Percentiles rank a stretch among this genome's conserved stretches.
phyloP scores from a whole-genome alignment of 768 basidiomycete species.

The Psilocybe cubensis region DNA sequence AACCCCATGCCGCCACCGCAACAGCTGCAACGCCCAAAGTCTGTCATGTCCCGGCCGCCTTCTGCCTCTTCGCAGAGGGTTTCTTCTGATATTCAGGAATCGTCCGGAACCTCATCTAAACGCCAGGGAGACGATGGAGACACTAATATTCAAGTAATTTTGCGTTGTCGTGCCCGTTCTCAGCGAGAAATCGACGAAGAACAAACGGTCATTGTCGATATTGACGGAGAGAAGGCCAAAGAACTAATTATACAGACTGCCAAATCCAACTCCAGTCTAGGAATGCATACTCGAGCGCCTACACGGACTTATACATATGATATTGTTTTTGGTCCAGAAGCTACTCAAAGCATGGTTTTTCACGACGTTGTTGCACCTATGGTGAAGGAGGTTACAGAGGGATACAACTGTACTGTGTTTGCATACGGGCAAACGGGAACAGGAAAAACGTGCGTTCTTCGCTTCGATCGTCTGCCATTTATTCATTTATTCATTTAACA shows the following conservation, averaged over 20 bases:
- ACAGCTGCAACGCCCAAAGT: slow-evolving; percentile 47
- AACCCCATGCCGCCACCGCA: slow-evolving; percentile 35
- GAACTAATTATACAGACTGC: slow-evolving; percentile 84
- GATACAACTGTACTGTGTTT: slow-evolving; percentile 97
- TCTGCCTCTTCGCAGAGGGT: slow-evolving; percentile 32
- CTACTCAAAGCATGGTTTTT: slow-evolving; percentile 93
- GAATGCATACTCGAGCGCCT: slow-evolving; percentile 75
- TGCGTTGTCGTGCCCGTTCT: slow-evolving; percentile 87
- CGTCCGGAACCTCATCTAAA: slow-evolving; percentile 3
- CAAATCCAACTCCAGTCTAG: slow-evolving; percentile 66
- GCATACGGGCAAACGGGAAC: slow-evolving; percentile 99
- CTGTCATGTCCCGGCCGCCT: slow-evolving; percentile 47
- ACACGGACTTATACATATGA: slow-evolving; percentile 93
- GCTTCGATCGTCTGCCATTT: too few relatives aligned
- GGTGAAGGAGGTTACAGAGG: slow-evolving; percentile 90
- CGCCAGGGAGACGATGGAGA: slow-evolving; percentile 48
- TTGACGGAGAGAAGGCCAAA: slow-evolving; percentile 73
- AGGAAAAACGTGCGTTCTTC: slow-evolving; percentile 92
- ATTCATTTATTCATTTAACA: background rate
- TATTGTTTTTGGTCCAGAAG: slow-evolving; percentile 94
- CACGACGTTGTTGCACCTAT: slow-evolving; percentile 92
- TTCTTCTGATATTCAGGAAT: slow-evolving; percentile 13
- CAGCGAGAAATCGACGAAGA: slow-evolving; percentile 84
- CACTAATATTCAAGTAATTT: slow-evolving; percentile 91
- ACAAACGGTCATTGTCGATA: slow-evolving; percentile 86